phyloP scores from a whole-genome alignment of 2,329 filamentous ascomycete species.

The Clathrospora elynae region DNA sequence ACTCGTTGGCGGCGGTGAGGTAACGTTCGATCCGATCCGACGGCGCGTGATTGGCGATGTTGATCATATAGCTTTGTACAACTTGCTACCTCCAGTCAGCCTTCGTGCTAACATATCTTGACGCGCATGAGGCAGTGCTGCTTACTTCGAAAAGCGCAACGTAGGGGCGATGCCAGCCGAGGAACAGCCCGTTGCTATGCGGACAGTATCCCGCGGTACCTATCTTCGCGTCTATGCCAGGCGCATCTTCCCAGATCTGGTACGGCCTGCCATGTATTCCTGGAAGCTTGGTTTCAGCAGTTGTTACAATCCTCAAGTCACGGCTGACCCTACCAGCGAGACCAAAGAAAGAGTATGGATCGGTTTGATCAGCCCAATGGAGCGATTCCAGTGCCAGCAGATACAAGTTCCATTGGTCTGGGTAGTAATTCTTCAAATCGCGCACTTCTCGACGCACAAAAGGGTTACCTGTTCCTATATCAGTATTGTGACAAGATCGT shows the following conservation, averaged over 20 bases:
- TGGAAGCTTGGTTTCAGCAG: conserved; percentile 11
- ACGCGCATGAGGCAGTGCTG: too few species aligned
- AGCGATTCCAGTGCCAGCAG: conserved; percentile 74
- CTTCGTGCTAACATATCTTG: too few species aligned
- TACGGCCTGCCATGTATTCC: conserved; percentile 47
- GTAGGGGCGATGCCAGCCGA: conserved; percentile 86
- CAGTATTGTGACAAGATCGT: neutral
- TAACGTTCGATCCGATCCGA: conserved; percentile 26
- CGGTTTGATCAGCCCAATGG: conserved; percentile 66
- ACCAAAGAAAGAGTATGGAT: conserved; percentile 74
- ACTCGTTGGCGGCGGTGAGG: conserved; percentile 32
- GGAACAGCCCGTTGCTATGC: conserved; percentile 77
- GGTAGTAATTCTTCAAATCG: conserved; percentile 61
- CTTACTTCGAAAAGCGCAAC: conserved; percentile 65
- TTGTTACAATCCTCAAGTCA: neutral
- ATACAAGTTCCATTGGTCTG: conserved; percentile 75
- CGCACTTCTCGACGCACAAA: conserved; percentile 68
- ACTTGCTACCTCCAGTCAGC: conserved; percentile 31
- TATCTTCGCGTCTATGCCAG: conserved; percentile 41
- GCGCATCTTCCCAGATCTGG: conserved; percentile 41
- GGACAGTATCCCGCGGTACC: conserved; percentile 69
- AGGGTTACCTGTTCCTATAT: conserved; percentile 31
- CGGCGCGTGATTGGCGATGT: conserved; percentile 25
- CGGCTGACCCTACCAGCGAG: conserved; percentile 66
- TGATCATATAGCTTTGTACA: conserved; percentile 30